A percentile compares a stretch with the other conserved stretches of the same genome.
Conservation (phyloP, 2,329 filamentous ascomycete genomes). For the Colletotrichum sp. region DNA sequence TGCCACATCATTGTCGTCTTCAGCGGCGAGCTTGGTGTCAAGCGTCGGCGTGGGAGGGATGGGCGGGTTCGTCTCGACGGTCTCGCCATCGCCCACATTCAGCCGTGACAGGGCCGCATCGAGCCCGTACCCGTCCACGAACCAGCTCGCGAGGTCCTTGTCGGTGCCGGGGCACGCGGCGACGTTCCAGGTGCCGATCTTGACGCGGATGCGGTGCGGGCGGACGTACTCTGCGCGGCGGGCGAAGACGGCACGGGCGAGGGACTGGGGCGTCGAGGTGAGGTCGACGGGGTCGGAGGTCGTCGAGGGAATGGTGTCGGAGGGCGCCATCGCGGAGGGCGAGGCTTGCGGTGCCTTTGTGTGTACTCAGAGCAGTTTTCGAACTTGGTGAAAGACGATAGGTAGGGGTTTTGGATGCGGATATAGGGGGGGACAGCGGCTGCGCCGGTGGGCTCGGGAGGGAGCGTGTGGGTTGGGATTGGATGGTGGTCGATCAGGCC, state of each 20-base stretch:
- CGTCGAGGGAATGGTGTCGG: constrained; percentile 27
- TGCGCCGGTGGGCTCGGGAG: background rate
- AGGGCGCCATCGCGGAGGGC: constrained; percentile 1
- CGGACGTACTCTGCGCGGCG: constrained; percentile 81
- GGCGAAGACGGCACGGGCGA: constrained; percentile 71
- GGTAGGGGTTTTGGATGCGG: background rate
- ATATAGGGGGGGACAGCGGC: background rate
- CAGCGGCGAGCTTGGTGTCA: constrained; percentile 37
- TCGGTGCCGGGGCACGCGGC: constrained; percentile 84
- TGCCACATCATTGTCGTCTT: constrained; percentile 46
- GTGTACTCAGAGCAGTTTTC: background rate
- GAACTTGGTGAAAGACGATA: background rate
- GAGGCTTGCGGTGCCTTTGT: background rate
- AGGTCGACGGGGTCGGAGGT: constrained; percentile 49
- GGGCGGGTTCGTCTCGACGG: constrained; percentile 29
- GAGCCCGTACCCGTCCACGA: constrained; percentile 77
- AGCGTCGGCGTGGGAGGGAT: background rate
- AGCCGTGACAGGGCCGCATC: constrained; percentile 66
- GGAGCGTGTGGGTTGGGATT: background rate
- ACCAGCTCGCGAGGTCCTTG: constrained; percentile 88
- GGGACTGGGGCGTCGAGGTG: constrained; percentile 56
- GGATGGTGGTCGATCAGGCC: constrained; percentile 5
- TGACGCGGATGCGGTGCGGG: constrained; percentile 77
- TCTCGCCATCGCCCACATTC: constrained; percentile 44
- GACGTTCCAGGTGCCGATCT: constrained; percentile 96